A percentile compares a stretch with the other conserved stretches of the same genome.
phyloP scores from a whole-genome alignment of 2,329 filamentous ascomycete species.

The Dactylellina leptospora region DNA sequence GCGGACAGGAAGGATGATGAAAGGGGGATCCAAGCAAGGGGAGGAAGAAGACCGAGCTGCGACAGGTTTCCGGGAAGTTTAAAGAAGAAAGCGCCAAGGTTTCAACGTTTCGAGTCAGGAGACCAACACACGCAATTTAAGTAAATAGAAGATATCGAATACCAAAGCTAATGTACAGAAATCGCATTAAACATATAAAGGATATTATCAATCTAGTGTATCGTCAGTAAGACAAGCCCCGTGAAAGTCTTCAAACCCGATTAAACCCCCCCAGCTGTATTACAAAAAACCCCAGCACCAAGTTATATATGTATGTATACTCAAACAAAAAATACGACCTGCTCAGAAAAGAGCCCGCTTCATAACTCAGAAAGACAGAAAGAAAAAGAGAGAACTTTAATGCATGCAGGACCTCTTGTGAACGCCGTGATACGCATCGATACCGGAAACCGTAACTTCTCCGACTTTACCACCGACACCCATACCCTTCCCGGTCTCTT shows the following conservation, averaged over 20 bases:
- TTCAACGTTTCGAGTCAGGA: slow-evolving; percentile 21
- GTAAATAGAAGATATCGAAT: background rate
- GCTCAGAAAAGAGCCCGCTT: background rate
- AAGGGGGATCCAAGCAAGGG: no score
- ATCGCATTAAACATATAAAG: background rate
- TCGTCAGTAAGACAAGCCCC: slow-evolving; percentile 4
- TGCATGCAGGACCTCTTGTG: slow-evolving; percentile 52
- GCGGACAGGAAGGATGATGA: slow-evolving; percentile 7
- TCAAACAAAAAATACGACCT: no score
- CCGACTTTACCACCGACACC: slow-evolving; percentile 42
- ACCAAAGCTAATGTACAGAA: no score
- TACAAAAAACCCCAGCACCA: no score
- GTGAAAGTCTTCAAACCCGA: background rate
- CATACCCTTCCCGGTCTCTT: slow-evolving; percentile 37
- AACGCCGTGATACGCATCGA: slow-evolving; percentile 49
- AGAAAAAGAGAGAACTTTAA: slow-evolving; percentile 5
- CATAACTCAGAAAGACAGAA: background rate
- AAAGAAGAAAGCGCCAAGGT: slow-evolving; percentile 29
- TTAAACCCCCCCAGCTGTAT: no score
- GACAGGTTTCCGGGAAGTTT: slow-evolving; percentile 29
- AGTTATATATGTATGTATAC: no score
- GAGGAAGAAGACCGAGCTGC: slow-evolving; percentile 12
- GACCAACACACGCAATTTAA: slow-evolving; percentile 23
- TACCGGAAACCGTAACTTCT: slow-evolving; percentile 35
- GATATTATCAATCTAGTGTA: slow-evolving; percentile 4